phyloP scores from a whole-genome alignment of 805 yeast genomes.

The Barnettozyma sp. region DNA sequence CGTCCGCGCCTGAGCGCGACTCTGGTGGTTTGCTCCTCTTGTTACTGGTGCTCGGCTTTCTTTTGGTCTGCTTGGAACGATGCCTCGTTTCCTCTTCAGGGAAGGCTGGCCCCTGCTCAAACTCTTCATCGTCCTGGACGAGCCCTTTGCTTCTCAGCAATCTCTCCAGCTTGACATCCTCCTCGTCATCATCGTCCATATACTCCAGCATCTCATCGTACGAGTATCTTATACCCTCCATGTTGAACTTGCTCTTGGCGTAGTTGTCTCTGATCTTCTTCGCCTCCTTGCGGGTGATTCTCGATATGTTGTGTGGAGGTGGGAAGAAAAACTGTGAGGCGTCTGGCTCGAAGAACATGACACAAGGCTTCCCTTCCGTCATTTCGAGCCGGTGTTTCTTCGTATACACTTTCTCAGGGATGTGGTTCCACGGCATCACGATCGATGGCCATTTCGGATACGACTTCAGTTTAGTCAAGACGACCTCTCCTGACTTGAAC shows the following conservation, averaged over 20 bases:
- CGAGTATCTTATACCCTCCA: slow-evolving; percentile 1
- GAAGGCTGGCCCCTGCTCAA: slow-evolving; percentile 4
- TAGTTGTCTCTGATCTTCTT: not conserved
- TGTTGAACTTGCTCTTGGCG: not conserved
- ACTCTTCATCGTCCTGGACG: not conserved
- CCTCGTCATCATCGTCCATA: not conserved
- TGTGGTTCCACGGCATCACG: slow-evolving; percentile 19
- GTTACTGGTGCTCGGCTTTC: not conserved
- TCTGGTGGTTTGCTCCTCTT: no score
- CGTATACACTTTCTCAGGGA: not conserved
- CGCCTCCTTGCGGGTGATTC: not conserved
- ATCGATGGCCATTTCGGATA: slow-evolving; percentile 47
- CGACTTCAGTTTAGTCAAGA: slow-evolving; percentile 38
- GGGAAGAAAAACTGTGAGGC: not conserved
- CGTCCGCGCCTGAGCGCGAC: no score
- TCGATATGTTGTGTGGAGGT: not conserved
- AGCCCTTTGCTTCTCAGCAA: slow-evolving; percentile 1
- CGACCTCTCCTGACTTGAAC: slow-evolving; percentile 28
- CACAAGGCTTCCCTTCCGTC: not conserved
- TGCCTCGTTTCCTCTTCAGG: not conserved
- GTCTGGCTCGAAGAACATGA: slow-evolving; percentile 2
- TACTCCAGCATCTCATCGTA: not conserved
- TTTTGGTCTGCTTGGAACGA: not conserved
- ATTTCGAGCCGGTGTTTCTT: not conserved
- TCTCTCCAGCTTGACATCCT: not conserved